phyloP scores from a whole-genome alignment of 176 grass and related monocot species.

The Rhynchospora tenuis region DNA sequence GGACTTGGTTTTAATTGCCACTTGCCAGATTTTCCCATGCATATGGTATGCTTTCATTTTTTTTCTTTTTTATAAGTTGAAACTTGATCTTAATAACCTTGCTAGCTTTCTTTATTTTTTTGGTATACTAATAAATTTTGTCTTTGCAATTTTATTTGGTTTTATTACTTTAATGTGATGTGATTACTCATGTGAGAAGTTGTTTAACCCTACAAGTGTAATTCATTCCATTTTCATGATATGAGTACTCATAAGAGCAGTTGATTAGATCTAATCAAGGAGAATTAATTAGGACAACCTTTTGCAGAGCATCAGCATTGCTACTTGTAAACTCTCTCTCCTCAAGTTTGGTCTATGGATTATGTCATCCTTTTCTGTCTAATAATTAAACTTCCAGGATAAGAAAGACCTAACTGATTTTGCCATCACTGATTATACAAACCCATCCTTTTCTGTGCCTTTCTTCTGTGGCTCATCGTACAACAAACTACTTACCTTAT shows the following conservation, averaged over 20 bases:
- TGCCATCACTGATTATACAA: constrained; percentile 6
- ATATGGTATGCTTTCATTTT: background rate
- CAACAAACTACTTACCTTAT: background rate
- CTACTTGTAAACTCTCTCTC: background rate
- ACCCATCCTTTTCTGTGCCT: background rate
- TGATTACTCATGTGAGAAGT: background rate
- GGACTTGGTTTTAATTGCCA: constrained; percentile 2
- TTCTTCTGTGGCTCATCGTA: background rate
- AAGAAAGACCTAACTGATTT: constrained; percentile 29
- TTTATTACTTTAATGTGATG: background rate
- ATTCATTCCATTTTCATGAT: too few species aligned
- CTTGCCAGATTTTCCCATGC: background rate
- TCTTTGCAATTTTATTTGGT: background rate
- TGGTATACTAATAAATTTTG: background rate
- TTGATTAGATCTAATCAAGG: background rate
- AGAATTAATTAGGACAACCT: background rate
- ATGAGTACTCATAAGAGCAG: background rate
- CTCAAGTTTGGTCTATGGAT: constrained; percentile 15
- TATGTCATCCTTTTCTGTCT: constrained; percentile 21
- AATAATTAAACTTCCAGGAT: constrained; percentile 23
- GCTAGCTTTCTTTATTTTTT: background rate
- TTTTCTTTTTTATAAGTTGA: background rate
- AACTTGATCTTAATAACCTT: background rate
- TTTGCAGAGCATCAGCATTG: background rate
- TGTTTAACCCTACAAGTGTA: background rate